Percentiles rank a stretch among this genome's conserved stretches.
Conservation (phyloP, 768 basidiomycete genomes). For the Pholiota microspora region DNA sequence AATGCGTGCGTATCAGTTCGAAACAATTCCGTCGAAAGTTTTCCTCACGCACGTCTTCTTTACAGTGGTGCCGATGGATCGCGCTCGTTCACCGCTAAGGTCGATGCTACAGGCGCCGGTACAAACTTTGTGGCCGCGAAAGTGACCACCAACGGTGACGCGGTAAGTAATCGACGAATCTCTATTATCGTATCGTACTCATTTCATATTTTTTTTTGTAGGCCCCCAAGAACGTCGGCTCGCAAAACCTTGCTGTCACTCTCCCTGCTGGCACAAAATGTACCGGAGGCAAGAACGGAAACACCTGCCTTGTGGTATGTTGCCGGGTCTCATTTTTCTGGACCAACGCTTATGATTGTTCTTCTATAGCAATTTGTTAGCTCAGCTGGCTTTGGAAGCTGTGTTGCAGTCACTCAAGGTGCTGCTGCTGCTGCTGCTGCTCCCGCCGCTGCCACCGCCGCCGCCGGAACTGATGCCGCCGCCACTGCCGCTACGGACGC, state of each 20-base stretch:
- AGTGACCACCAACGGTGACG: slow-evolving; percentile 44
- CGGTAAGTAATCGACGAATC: slow-evolving; percentile 30
- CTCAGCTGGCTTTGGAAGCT: slow-evolving; percentile 52
- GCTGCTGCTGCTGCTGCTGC: slow-evolving; percentile 14
- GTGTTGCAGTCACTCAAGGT: slow-evolving; percentile 44
- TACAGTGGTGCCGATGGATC: slow-evolving; percentile 42
- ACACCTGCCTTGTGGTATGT: slow-evolving; percentile 49
- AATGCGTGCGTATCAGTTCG: slow-evolving; percentile 36
- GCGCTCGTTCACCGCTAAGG: slow-evolving; percentile 39
- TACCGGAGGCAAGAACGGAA: slow-evolving; percentile 41
- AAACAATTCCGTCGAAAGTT: background rate
- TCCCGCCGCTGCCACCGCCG: slow-evolving; percentile 16
- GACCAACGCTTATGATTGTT: background rate
- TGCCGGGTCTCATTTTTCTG: background rate
- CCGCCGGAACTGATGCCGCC: background rate
- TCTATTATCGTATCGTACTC: background rate
- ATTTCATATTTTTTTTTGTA: slow-evolving; percentile 14
- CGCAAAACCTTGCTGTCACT: slow-evolving; percentile 38
- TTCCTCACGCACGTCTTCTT: background rate
- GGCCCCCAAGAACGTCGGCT: slow-evolving; percentile 35
- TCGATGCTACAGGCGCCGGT: slow-evolving; percentile 45
- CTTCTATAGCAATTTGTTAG: slow-evolving; percentile 39
- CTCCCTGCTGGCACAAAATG: slow-evolving; percentile 51
- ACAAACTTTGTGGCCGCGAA: slow-evolving; percentile 34
- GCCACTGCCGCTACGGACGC: slow-evolving; percentile 9